These are phyloP conservation scores for Graphilbum sp. DNA, from an alignment of 2,329 filamentous ascomycete species.

Conservation along the genomic window DNA sequence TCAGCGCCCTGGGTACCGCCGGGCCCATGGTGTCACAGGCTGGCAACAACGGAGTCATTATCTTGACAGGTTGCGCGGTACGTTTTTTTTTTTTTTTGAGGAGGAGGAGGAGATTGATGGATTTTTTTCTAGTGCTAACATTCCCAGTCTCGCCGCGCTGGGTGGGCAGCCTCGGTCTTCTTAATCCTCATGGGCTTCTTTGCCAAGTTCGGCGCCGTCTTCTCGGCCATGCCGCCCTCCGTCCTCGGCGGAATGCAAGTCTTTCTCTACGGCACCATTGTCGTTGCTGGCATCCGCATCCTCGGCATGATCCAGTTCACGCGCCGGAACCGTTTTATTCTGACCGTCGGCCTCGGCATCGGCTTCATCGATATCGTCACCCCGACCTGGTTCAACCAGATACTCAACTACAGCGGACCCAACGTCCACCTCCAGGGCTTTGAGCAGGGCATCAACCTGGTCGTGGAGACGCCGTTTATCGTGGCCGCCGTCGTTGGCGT, in stretches of 20 bases:
- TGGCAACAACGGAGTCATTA: conserved; percentile 55
- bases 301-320: conserved; percentile 46
- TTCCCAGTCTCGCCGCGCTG: conserved; percentile 40
- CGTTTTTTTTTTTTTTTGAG: too few relatives aligned
- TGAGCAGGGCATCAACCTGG: conserved; percentile 22
- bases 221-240: conserved; percentile 45
- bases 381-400: conserved; percentile 21
- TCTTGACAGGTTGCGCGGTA: conserved; percentile 45
- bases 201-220: conserved; percentile 51
- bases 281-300: conserved; percentile 49
- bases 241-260: conserved; percentile 35
- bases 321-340: conserved; percentile 48
- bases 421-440: conserved; percentile 21
- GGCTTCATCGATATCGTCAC: conserved; percentile 33
- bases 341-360: conserved; percentile 38
- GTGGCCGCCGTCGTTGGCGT: conserved; percentile 25
- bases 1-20: conserved; percentile 48
- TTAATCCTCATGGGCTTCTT: conserved; percentile 54
- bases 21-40: conserved; percentile 53
- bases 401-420: conserved; percentile 19
- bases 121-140: too few relatives aligned
- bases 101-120: too few relatives aligned
- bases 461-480: conserved; percentile 24
- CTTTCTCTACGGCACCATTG: conserved; percentile 51
- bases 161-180: conserved; percentile 49